phyloP scores from a whole-genome alignment of 352 stramenopile genomes.

The Pythium utonaiense region DNA sequence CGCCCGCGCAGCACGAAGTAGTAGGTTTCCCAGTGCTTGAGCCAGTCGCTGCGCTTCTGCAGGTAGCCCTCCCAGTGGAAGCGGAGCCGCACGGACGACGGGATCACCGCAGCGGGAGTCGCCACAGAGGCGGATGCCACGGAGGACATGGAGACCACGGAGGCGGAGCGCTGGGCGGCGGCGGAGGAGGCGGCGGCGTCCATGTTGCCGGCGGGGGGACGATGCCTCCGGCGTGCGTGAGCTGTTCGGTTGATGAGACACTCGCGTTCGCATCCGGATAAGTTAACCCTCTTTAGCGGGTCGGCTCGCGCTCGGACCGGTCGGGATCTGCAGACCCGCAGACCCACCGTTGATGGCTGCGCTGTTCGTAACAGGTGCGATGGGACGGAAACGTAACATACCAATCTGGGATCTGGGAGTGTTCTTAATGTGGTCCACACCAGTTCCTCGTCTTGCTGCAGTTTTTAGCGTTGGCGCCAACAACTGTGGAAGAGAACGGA shows the following conservation, averaged over 20 bases:
- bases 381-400: too few relatives aligned
- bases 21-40: slow-evolving; percentile 90
- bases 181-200: neutral
- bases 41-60: slow-evolving; percentile 87
- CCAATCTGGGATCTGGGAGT: too few relatives aligned
- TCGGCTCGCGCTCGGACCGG: neutral
- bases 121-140: neutral
- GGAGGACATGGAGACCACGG: slow-evolving; percentile 19
- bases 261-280: neutral
- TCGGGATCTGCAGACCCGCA: neutral
- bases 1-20: slow-evolving; percentile 77
- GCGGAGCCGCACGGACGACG: slow-evolving; percentile 39
- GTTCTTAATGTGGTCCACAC: slow-evolving; percentile 15
- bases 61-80: slow-evolving; percentile 86
- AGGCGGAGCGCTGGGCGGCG: slow-evolving; percentile 7
- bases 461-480: neutral
- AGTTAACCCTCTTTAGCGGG: neutral
- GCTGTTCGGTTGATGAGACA: neutral
- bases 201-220: slow-evolving; percentile 2
- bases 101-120: slow-evolving; percentile 11
- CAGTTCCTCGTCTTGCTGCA: neutral
- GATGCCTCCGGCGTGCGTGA: neutral
- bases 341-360: neutral
- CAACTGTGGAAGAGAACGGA: slow-evolving; percentile 7
- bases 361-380: neutral